These are phyloP conservation scores for Puccinia sorghi DNA, from an alignment of 1,284 basidiomycete genomes.

Conservation along the genomic window DNA sequence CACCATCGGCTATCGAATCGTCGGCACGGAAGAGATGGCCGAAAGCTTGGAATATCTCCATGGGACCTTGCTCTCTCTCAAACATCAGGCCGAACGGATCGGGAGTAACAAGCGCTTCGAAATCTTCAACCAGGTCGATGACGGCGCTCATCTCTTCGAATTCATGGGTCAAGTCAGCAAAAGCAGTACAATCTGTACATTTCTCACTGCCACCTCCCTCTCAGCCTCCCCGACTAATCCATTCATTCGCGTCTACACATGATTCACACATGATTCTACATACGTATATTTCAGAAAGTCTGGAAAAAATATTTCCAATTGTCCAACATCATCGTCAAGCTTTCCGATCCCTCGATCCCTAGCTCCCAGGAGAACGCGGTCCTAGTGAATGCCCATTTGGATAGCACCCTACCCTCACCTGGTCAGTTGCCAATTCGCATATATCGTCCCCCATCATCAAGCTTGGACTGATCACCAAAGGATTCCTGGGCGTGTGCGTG, in stretches of 20 bases:
- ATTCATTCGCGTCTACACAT: background rate
- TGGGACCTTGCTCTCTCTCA: constrained; percentile 67
- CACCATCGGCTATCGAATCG: constrained; percentile 84
- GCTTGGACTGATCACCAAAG: constrained; percentile 53
- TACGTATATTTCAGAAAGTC: constrained; percentile 64
- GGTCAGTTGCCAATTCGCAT: constrained; percentile 51
- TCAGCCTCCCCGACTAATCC: constrained; percentile 53
- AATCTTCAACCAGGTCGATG: constrained; percentile 80
- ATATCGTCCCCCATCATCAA: background rate
- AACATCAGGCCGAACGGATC: constrained; percentile 61
- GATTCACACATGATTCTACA: background rate
- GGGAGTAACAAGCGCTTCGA: constrained; percentile 69
- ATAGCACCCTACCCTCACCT: constrained; percentile 65
- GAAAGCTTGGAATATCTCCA: constrained; percentile 74
- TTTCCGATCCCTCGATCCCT: constrained; percentile 75
- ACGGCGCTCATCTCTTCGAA: constrained; percentile 75
- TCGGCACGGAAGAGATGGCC: constrained; percentile 86
- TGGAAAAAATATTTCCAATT: constrained; percentile 90
- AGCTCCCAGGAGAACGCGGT: constrained; percentile 75
- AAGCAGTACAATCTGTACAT: background rate
- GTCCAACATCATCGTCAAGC: constrained; percentile 81
- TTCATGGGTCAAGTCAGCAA: constrained; percentile 55
- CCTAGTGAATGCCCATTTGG: constrained; percentile 85
- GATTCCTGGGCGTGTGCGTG: constrained; percentile 25
- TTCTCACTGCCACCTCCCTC: too few species aligned